Conservation (phyloP, 768 basidiomycete genomes). For the Trametes cinnabarina region DNA sequence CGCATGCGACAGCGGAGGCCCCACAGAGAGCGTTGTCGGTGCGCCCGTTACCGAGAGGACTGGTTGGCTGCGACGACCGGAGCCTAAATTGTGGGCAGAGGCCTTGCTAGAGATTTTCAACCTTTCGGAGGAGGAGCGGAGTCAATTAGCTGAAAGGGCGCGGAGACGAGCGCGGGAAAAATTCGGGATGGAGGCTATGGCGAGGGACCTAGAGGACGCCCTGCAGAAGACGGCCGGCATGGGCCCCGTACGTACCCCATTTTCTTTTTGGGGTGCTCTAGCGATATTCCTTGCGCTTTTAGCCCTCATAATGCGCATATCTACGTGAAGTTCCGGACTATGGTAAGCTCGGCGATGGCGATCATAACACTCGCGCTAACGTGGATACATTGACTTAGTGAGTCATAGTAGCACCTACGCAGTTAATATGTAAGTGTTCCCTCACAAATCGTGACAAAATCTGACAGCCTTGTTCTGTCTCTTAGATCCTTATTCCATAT, state of each 20-base stretch:
- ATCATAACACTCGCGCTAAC: too few relatives aligned
- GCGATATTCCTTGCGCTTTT: constrained; percentile 9
- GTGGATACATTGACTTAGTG: too few relatives aligned
- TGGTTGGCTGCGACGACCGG: constrained; percentile 72
- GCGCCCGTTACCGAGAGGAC: constrained; percentile 48
- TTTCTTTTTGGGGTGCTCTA: constrained; percentile 2
- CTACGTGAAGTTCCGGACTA: neutral
- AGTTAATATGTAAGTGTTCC: too few relatives aligned
- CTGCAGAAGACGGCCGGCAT: constrained; percentile 53
- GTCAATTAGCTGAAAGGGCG: constrained; percentile 52
- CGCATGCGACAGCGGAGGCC: constrained; percentile 85
- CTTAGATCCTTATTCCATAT: too few relatives aligned
- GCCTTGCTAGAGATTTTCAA: constrained; percentile 60
- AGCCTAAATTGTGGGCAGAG: constrained; percentile 65
- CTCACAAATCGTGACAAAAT: too few relatives aligned
- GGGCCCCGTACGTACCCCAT: constrained; percentile 41
- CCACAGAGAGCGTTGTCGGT: constrained; percentile 80
- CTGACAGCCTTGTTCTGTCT: too few relatives aligned
- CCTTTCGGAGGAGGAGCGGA: constrained; percentile 42
- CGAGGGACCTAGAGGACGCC: constrained; percentile 52
- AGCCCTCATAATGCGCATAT: constrained; percentile 30
- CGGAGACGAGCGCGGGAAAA: constrained; percentile 55
- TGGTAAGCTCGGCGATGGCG: too few relatives aligned
- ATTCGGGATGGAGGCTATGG: constrained; percentile 82
- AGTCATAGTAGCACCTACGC: too few relatives aligned